Base-by-base conservation (phyloP, 345 rosid genomes). In the Boechera stricta region DNA sequence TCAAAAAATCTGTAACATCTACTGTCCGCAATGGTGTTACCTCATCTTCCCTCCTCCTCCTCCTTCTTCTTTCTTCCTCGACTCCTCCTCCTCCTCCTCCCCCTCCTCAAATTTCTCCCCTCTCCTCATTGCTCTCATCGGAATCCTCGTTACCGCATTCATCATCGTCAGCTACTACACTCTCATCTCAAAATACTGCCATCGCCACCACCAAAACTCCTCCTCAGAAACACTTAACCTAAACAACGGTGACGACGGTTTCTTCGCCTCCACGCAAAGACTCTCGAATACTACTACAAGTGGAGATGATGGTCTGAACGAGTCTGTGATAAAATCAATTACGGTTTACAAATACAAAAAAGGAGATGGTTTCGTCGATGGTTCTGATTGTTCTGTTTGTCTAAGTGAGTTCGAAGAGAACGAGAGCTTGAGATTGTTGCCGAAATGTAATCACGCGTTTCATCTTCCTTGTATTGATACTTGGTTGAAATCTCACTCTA, bases 21-120 rank as follows among this genome's bases (percentile, higher is more conserved):
- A 89, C 76, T 94, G 98, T 57, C 96, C 96, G 0, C 94, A 91
- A 73, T 86, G 96, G 94, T 94, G 97, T 76, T 90, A 87, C 82
- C 68, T 86, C 55, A 69, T 86, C 68, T 89, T 90, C 89, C 89
- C 97, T 32, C 91, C 98, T 16, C 96, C 96, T 42, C 97, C 97
- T 21, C 84, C 95, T 5, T 82, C 61, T n/a, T 74, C 61, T n/a
- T 74, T 44, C n/a, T 44, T 44, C 16, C 16, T 44, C 16, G 16
- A 44, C 16, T 16, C 5, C 16, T 6, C 86, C 94, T 36, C 91
- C 94, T 16, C 96, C 94, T 42, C 97, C 94, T 74, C 67, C 21
- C 81, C 86, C 28, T 79, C 81, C 41, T 44, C 87, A 15, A 79
- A 71, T 45, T 85, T 90, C 80, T 90, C 94, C 5, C 96, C 94